A percentile compares a stretch with the other conserved stretches of the same genome.
Conservation (phyloP, 768 basidiomycete species). For the Kwoniella sp. region DNA sequence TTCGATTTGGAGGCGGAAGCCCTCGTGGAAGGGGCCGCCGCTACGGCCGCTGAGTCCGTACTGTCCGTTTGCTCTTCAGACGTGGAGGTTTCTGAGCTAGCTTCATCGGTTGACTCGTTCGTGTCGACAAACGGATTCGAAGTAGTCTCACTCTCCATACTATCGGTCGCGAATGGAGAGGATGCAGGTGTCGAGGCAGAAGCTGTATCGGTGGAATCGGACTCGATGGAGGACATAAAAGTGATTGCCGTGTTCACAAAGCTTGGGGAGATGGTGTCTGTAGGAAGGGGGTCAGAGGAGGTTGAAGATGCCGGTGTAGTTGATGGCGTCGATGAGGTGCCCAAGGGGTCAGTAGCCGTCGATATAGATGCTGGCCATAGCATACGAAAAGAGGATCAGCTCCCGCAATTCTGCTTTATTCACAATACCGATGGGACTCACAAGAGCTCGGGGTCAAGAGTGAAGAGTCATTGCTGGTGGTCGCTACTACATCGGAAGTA, state of each 20-base stretch:
- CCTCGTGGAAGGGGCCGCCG: background rate
- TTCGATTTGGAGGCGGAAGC: background rate
- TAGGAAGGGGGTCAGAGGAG: background rate
- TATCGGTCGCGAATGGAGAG: background rate
- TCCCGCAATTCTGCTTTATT: too few species aligned
- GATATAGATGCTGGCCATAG: background rate
- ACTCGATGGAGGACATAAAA: background rate
- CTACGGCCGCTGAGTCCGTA: background rate
- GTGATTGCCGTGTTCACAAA: background rate
- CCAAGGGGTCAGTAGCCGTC: background rate
- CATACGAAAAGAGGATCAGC: background rate
- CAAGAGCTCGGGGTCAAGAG: background rate
- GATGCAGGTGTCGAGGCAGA: background rate
- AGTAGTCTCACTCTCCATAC: too few species aligned
- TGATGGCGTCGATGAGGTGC: background rate
- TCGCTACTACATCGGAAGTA: background rate
- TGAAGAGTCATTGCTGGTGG: background rate
- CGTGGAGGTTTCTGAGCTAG: background rate
- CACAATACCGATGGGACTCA: background rate
- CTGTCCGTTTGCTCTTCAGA: background rate
- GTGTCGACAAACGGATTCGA: background rate
- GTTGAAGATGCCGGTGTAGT: background rate
- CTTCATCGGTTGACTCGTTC: background rate
- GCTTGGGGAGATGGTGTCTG: background rate
- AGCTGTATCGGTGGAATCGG: background rate